Conservation (phyloP, 306 rosid genomes). For the Malus asiatica region DNA sequence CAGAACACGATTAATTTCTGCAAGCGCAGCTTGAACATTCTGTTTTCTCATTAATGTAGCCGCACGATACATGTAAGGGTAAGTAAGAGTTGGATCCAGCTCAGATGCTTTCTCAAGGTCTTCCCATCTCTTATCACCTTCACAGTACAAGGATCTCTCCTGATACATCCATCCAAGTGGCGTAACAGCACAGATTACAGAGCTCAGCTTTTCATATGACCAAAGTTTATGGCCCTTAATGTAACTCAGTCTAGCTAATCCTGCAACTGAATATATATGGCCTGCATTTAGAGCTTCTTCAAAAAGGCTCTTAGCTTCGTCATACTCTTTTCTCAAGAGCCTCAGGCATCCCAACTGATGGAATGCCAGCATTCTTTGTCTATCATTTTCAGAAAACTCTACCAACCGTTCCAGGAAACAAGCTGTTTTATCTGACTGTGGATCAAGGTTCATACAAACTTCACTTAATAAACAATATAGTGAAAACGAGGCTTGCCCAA, state of each 20-base stretch:
- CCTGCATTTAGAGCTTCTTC: slow-evolving; percentile 73
- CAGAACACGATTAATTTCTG: slow-evolving; percentile 69
- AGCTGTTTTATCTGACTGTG: slow-evolving; percentile 59
- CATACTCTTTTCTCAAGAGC: slow-evolving; percentile 69
- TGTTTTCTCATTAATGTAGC: slow-evolving; percentile 61
- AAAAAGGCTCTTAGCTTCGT: slow-evolving; percentile 55
- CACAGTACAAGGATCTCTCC: slow-evolving; percentile 80
- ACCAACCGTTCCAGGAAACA: slow-evolving; percentile 60
- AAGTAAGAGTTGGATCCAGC: slow-evolving; percentile 79
- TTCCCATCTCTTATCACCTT: slow-evolving; percentile 52
- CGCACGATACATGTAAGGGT: slow-evolving; percentile 86
- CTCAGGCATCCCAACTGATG: slow-evolving; percentile 76
- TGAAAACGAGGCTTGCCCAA: slow-evolving; percentile 63
- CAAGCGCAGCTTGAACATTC: slow-evolving; percentile 59
- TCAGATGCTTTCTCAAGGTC: slow-evolving; percentile 88
- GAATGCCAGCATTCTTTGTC: slow-evolving; percentile 56
- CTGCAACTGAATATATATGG: slow-evolving; percentile 71
- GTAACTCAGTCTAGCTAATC: slow-evolving; percentile 63
- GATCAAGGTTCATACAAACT: slow-evolving; percentile 63
- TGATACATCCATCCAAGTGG: slow-evolving; percentile 90
- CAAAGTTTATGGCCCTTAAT: slow-evolving; percentile 53
- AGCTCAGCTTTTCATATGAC: slow-evolving; percentile 65
- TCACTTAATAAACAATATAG: slow-evolving; percentile 80
- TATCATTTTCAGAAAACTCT: slow-evolving; percentile 59
- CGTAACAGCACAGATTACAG: slow-evolving; percentile 42